Evolutionary conservation across 129 eudicot species (phyloP), one percentile per base, ranked within the genome.

Genomic region (Artemisia annua): DNA sequence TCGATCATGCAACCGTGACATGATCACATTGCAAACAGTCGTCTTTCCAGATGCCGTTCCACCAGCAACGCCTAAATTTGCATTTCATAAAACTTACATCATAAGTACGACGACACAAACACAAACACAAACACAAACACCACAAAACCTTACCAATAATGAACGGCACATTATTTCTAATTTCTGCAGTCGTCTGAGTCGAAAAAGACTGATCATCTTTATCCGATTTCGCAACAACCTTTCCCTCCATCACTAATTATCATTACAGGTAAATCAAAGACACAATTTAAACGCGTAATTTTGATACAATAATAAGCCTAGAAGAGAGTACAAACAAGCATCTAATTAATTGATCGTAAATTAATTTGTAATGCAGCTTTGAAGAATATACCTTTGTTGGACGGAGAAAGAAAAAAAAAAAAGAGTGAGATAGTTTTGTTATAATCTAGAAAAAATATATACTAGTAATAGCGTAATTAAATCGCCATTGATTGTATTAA

Each of bases 1-100:
- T 70, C 84, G 98, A 82, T 89, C 96, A 75, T 83, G 98, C 22
- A 92, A 92, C 70, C 84, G 91, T 20, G 90, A 71, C 30, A 89
- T 85, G 67, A 92, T 92, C 86, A 85, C 84, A 72, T 89, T 75
- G 78, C 98, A 92, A 19, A 92, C 98, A 10, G 98, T 92, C 46
- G 98, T 92, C 75, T 92, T 92, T 8, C 98, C 98, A 4, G 96
- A 89, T 10, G 96, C 95, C 58, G 96, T 92, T 66, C 98, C 96
- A 59, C 98, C 98, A 62, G 98, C 92, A 61, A 92, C 98, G 57
- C 96, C 98, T 92, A 24, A 46, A 50, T 59, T 68, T 26, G 28
- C 14, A n/a, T 53, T 69, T 63, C 3, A 57, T 7, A 56, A 51
- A 55, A 18, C 26, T 18, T 77, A 12, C 52, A 39, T 39, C 35